Percentiles rank a stretch among this genome's conserved stretches.
Conservation (phyloP, 495 filamentous ascomycete genomes). For the Acidomyces sp. region DNA sequence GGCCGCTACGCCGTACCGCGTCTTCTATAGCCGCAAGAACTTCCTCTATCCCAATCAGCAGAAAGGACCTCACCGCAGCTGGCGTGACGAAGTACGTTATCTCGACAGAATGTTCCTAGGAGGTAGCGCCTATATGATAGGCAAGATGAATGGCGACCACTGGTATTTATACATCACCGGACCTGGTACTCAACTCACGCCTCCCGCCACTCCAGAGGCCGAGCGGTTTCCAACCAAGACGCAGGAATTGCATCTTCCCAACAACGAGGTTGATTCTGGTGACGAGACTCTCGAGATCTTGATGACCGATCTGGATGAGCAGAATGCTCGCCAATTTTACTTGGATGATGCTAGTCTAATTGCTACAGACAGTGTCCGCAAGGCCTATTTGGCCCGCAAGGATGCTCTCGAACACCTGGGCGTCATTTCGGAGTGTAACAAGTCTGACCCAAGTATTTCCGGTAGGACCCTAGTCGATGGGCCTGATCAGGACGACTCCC, state of each 20-base stretch:
- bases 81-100: constrained; percentile 86
- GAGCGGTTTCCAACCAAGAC: constrained; percentile 50
- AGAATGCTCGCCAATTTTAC: constrained; percentile 94
- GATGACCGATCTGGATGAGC: constrained; percentile 92
- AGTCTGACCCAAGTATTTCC: constrained; percentile 30
- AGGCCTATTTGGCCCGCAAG: constrained; percentile 42
- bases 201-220: constrained; percentile 62
- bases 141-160: constrained; percentile 99
- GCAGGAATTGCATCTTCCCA: constrained; percentile 45
- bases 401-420: constrained; percentile 40
- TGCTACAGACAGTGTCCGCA: constrained; percentile 46
- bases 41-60: constrained; percentile 94
- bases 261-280: constrained; percentile 21
- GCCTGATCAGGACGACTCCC: constrained; percentile 33
- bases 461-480: constrained; percentile 30
- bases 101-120: constrained; percentile 80
- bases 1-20: constrained; percentile 77
- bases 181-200: constrained; percentile 66
- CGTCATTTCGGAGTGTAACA: constrained; percentile 24
- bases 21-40: constrained; percentile 99
- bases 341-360: constrained; percentile 81
- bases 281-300: constrained; percentile 96
- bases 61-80: constrained; percentile 87
- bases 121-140: constrained; percentile 98
- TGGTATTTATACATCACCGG: constrained; percentile 98